Evolutionary conservation across 108 stramenopile species (phyloP).

Genomic region (Schizochytrium sp.): DNA sequence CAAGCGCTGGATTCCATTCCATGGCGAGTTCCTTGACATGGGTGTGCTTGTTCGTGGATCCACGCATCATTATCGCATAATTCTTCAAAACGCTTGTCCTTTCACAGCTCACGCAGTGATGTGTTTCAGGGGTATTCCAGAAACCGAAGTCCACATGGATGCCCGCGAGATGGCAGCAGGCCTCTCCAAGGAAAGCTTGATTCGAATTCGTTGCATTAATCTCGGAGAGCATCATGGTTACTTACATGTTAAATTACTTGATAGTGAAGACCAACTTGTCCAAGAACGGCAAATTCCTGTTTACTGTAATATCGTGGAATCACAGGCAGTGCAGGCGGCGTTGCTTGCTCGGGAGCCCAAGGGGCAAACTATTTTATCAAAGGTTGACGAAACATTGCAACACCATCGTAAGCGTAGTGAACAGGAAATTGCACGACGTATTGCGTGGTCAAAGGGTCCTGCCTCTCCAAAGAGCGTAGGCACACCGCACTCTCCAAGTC

Average conservation of each 20-base stretch:
- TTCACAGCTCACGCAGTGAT: background rate
- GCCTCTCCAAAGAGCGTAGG: background rate
- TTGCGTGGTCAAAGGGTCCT: background rate
- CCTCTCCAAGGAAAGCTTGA: background rate
- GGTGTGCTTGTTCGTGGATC: conserved; percentile 39
- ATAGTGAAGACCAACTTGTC: background rate
- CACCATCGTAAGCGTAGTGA: conserved; percentile 3
- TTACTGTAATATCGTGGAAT: background rate
- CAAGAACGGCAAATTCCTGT: conserved; percentile 14
- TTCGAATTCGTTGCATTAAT: background rate
- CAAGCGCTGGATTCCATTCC: conserved; percentile 43
- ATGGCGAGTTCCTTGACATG: conserved; percentile 53
- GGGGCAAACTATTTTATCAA: background rate
- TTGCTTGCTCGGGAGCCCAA: too few species aligned
- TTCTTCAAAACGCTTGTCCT: conserved; percentile 31
- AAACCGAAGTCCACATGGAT: background rate
- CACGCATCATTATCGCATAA: background rate
- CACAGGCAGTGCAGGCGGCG: background rate
- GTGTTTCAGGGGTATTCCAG: background rate
- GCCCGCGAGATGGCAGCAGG: conserved; percentile 21
- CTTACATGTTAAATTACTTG: background rate
- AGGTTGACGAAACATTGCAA: background rate
- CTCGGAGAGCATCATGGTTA: background rate
- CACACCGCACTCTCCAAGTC: background rate
- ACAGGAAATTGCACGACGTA: background rate